Evolutionary conservation across 202 grass and related monocot genomes (phyloP), one percentile per base, ranked within the genome.

Genomic region (Setaria viridis): DNA sequence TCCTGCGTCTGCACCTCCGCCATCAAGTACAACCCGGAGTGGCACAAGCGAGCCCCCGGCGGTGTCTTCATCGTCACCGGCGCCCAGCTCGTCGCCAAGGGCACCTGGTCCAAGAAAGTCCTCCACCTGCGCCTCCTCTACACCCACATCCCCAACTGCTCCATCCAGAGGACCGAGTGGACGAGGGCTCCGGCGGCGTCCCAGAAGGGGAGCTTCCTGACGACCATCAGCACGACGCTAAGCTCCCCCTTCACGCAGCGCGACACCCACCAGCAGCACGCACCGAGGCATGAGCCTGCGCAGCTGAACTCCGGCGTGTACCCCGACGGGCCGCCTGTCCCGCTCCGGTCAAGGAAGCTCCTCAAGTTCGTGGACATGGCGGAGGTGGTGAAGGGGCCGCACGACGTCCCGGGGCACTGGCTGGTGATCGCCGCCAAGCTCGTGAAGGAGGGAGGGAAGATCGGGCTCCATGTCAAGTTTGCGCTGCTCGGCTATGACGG

Each of bases 301-400:
- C 90, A 93, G 41, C 91, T 99, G 8, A 99, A 99, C 25, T 99
- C 97, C 25, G 93, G 97, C 7, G 97, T 99, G 29, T 96, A 94
- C 77, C 97, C 97, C 6, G 97, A 99, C 11, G 97, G 93, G 1
- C 97, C 97, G 0, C 93, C 97, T 1, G 92, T 94, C 19, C 93
- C 90, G 20, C 88, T 99, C 33, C 92, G 92, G 33, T 99, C 90
- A 25, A 91, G 93, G 78, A 99, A 91, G 82, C 89, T 99, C n/a
- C 82, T 96, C 8, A 96, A 93, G 87, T 99, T 99, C 76, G 90
- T 99, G 1, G 93, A 99, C 74, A 96, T 99, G 89, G 86, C 88
- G 2, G 93, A 99, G 88, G 93, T 99, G 75, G 80, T 94, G 34
- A 91, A 90, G 34, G 93, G 96, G 0, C 91, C 96, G 0, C 96